Base-by-base conservation (phyloP, 306 rosid genomes). In the Crataegus laevigata region DNA sequence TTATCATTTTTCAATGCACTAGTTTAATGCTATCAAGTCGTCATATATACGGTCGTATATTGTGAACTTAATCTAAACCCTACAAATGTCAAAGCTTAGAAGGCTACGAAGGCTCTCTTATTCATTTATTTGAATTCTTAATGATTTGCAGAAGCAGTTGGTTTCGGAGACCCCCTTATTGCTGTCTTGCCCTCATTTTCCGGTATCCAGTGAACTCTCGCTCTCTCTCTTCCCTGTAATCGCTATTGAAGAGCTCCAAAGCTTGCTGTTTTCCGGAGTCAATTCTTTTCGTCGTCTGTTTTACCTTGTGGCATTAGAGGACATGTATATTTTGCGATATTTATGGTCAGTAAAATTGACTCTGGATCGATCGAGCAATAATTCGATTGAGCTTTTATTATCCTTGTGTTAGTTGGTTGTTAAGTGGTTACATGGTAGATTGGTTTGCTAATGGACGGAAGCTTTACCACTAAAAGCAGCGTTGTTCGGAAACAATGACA, bases 101-200 rank as follows among this genome's bases (percentile, higher is more conserved):
- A 3, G 67, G 67, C 22, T 62, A 21, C 13, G 40, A 62, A 6
- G 38, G 40, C 65, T 47, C 83, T 68, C 66, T 80, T 71, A 63
- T 8, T 42, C 34, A 32, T 59, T 71, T 52, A 25, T 50, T 67
- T 67, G 19, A 36, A 58, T 51, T 80, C 24, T 76, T 15, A 75
- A 60, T 85, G 81, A 72, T 84, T 82, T 73, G 72, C 97, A 96
- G 99, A 96, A 66, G 89, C 96, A 19, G 91, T 92, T 87, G 99
- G 99, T 74, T 96, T 77, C 18, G 99, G 97, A 69, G 99, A 96
- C 45, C 88, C 96, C 11, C 89, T 96, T 25, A 51, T 92, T 19
- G 98, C 99, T 19, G 86, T 96, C 83, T 85, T 90, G 89, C 98
- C 99, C 19, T 83, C 96, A 21, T 96, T 96, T 73, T 96, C 86